A percentile compares a stretch with the other conserved stretches of the same genome.
Conservation (phyloP, 164 flowering plant species). For the Paratinospora sagittata region DNA sequence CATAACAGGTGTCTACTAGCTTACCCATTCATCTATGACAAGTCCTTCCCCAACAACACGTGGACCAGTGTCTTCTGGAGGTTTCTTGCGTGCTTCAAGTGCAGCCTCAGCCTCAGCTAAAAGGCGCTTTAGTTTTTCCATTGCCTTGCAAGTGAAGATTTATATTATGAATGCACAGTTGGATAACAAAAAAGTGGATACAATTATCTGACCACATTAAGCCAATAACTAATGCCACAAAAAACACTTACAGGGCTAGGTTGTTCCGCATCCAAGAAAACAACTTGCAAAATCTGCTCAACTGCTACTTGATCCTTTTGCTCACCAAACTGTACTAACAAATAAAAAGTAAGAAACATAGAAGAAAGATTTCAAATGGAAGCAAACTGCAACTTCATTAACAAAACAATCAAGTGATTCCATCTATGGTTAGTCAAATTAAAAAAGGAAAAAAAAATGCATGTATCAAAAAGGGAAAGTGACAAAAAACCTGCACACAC, state of each 20-base stretch:
- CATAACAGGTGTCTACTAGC: neutral
- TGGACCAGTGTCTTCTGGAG: conserved; percentile 72
- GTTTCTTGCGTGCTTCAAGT: conserved; percentile 74
- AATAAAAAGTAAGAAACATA: neutral
- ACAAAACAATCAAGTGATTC: neutral
- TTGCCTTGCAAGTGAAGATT: conserved; percentile 33
- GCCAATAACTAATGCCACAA: neutral
- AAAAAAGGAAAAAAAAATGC: no score
- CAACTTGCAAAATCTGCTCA: conserved; percentile 71
- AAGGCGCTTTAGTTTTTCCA: conserved; percentile 79
- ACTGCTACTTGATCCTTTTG: conserved; percentile 78
- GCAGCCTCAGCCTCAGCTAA: conserved; percentile 95
- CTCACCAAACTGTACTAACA: conserved; percentile 72
- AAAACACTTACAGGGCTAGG: conserved; percentile 59
- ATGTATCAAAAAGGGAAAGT: no score
- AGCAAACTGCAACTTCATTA: neutral
- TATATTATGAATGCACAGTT: neutral
- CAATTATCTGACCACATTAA: neutral
- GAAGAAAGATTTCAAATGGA: neutral
- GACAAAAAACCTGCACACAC: no score
- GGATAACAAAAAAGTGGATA: neutral
- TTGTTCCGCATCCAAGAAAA: conserved; percentile 67
- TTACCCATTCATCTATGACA: conserved; percentile 94
- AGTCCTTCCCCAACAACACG: conserved; percentile 82
- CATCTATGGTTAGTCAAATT: neutral